A percentile compares a stretch with the other conserved stretches of the same genome.
Evolutionary conservation across 2,329 filamentous ascomycete species (phyloP).

Genomic region (Bisporella sp.): DNA sequence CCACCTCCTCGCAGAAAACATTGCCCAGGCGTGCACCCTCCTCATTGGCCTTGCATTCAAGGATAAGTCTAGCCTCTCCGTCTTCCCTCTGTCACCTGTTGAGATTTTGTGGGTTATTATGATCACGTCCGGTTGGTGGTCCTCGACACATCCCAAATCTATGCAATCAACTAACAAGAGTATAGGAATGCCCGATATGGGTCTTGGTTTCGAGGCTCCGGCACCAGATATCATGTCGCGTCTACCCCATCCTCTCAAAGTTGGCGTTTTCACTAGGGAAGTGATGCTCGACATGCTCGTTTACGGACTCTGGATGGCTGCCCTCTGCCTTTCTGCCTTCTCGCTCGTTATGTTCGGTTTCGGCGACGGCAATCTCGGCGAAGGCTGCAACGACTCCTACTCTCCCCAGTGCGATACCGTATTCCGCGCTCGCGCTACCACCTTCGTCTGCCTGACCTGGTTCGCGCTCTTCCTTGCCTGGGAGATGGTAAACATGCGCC

Average conservation of each 20-base stretch:
- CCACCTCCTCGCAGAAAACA: slow-evolving; percentile 62
- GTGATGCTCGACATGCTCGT: slow-evolving; percentile 73
- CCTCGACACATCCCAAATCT: not conserved
- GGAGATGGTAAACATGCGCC: slow-evolving; percentile 69
- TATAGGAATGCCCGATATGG: slow-evolving; percentile 67
- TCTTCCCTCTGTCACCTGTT: slow-evolving; percentile 79
- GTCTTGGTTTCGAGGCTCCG: slow-evolving; percentile 72
- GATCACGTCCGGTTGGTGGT: slow-evolving; percentile 62
- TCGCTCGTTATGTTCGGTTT: slow-evolving; percentile 56
- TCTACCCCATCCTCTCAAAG: slow-evolving; percentile 62
- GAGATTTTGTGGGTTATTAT: slow-evolving; percentile 95
- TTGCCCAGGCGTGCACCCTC: slow-evolving; percentile 75
- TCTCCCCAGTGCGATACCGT: slow-evolving; percentile 50
- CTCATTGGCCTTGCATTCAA: slow-evolving; percentile 79
- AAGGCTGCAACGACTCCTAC: slow-evolving; percentile 53
- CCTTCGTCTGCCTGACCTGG: slow-evolving; percentile 70
- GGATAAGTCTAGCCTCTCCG: slow-evolving; percentile 62
- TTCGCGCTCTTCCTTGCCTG: slow-evolving; percentile 70
- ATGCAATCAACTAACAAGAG: not conserved
- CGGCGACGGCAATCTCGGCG: slow-evolving; percentile 48
- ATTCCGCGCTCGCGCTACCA: slow-evolving; percentile 66
- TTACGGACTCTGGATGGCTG: slow-evolving; percentile 73
- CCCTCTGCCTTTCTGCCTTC: slow-evolving; percentile 57
- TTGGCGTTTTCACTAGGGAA: slow-evolving; percentile 71
- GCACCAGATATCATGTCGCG: slow-evolving; percentile 70